These are phyloP conservation scores for Thielaviopsis musarum DNA, from an alignment of 2,329 filamentous ascomycete species.

Conservation along the genomic window DNA sequence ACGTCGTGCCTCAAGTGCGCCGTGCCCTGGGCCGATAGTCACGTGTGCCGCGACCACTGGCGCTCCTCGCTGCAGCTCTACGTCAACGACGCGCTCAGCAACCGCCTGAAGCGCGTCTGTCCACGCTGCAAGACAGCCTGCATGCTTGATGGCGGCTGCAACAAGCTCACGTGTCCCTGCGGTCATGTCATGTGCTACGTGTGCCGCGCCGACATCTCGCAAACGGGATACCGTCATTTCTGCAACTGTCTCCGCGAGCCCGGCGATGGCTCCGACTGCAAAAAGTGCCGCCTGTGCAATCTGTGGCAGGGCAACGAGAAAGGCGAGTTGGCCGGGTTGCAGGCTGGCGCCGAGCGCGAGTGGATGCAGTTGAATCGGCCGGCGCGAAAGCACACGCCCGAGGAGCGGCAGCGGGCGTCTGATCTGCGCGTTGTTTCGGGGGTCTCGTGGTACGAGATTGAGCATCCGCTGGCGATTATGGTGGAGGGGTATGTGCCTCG, in stretches of 20 bases:
- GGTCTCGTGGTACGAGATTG: no score
- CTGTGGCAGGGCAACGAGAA: conserved; percentile 49
- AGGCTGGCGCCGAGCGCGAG: no score
- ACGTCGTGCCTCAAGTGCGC: conserved; percentile 67
- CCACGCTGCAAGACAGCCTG: conserved; percentile 82
- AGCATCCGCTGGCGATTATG: no score
- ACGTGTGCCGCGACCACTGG: conserved; percentile 76
- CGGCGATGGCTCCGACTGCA: conserved; percentile 47
- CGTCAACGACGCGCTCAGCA: conserved; percentile 82
- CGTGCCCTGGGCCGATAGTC: conserved; percentile 74
- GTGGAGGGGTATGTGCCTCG: no score
- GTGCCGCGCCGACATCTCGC: conserved; percentile 59
- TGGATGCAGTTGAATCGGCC: no score
- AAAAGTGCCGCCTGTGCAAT: conserved; percentile 66
- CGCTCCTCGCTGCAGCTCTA: conserved; percentile 62
- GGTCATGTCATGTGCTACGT: conserved; percentile 98
- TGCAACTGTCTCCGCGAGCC: conserved; percentile 86
- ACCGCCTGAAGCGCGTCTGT: conserved; percentile 88
- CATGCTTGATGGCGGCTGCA: conserved; percentile 86
- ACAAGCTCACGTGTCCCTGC: conserved; percentile 89
- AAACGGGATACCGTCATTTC: conserved; percentile 81
- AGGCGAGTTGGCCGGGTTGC: conserved; percentile 48
- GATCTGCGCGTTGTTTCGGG: conserved; percentile 40
- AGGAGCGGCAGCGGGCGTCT: conserved; percentile 42
- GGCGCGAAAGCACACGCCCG: no score